phyloP scores from a whole-genome alignment of 73 alveolate genomes.

The Stentor coeruleus region DNA sequence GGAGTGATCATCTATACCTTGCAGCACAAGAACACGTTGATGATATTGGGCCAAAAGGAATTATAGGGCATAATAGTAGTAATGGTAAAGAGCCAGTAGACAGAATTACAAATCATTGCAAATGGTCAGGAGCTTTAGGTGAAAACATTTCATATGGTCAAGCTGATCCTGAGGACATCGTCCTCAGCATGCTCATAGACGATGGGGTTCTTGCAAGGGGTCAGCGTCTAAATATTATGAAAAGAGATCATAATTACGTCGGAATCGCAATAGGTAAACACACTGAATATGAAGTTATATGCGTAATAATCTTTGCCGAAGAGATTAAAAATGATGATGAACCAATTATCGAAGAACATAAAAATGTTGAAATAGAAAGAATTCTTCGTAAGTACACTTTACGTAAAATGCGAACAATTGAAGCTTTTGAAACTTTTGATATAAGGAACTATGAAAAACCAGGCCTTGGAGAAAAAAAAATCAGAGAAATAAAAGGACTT shows the following conservation, averaged over 20 bases:
- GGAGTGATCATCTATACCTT: constrained; percentile 50
- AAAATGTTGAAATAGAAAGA: not conserved
- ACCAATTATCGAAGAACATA: not conserved
- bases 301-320: not conserved
- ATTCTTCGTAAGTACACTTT: not conserved
- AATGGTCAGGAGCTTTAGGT: not conserved
- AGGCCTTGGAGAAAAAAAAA: not conserved
- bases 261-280: not conserved
- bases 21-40: constrained; percentile 76
- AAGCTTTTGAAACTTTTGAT: not conserved
- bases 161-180: not conserved
- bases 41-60: constrained; percentile 84
- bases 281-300: not conserved
- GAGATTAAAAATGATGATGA: too few relatives aligned
- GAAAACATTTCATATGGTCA: not conserved
- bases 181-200: not conserved
- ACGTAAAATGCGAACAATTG: not conserved
- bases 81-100: not conserved
- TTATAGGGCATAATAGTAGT: constrained; percentile 65
- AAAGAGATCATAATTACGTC: not conserved
- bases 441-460: not conserved
- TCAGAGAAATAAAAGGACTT: not conserved
- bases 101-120: not conserved
- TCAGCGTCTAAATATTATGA: not conserved
- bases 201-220: not conserved